phyloP scores from a whole-genome alignment of 2,329 filamentous ascomycete genomes.

The Phoma sp. region DNA sequence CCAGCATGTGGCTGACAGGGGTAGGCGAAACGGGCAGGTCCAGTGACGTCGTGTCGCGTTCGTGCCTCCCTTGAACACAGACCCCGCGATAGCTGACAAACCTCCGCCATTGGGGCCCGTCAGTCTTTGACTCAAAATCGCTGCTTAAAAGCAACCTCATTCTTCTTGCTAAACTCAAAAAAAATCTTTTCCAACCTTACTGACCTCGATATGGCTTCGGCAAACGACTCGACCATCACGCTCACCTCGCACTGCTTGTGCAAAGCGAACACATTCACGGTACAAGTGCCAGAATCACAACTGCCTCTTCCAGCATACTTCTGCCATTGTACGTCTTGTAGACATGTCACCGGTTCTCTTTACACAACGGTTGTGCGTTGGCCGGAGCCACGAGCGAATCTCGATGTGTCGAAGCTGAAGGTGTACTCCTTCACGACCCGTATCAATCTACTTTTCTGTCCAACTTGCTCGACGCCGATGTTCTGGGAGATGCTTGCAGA shows the following conservation, averaged over 20 bases:
- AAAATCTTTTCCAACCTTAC: background rate
- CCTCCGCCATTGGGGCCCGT: slow-evolving; percentile 3
- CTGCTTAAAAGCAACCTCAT: background rate
- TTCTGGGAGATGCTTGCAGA: slow-evolving; percentile 48
- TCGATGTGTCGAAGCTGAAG: slow-evolving; percentile 40
- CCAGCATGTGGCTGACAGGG: background rate
- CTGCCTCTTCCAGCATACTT: slow-evolving; percentile 53
- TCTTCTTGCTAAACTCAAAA: background rate
- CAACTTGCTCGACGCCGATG: slow-evolving; percentile 53
- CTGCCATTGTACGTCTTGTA: slow-evolving; percentile 61
- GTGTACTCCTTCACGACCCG: slow-evolving; percentile 48
- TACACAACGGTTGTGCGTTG: slow-evolving; percentile 49
- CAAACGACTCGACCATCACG: slow-evolving; percentile 21
- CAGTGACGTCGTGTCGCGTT: slow-evolving; percentile 20
- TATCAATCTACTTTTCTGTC: slow-evolving; percentile 52
- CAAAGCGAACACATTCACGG: slow-evolving; percentile 51
- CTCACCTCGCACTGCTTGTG: slow-evolving; percentile 57
- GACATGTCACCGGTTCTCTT: slow-evolving; percentile 54
- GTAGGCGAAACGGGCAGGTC: background rate
- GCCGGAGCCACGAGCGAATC: slow-evolving; percentile 44
- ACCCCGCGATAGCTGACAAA: slow-evolving; percentile 29
- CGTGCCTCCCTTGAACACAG: slow-evolving; percentile 3
- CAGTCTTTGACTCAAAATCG: background rate
- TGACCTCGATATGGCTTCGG: slow-evolving; percentile 17
- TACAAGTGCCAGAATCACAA: slow-evolving; percentile 38